phyloP scores from a whole-genome alignment of 176 grass and related monocot species.

The Raddia guianensis region DNA sequence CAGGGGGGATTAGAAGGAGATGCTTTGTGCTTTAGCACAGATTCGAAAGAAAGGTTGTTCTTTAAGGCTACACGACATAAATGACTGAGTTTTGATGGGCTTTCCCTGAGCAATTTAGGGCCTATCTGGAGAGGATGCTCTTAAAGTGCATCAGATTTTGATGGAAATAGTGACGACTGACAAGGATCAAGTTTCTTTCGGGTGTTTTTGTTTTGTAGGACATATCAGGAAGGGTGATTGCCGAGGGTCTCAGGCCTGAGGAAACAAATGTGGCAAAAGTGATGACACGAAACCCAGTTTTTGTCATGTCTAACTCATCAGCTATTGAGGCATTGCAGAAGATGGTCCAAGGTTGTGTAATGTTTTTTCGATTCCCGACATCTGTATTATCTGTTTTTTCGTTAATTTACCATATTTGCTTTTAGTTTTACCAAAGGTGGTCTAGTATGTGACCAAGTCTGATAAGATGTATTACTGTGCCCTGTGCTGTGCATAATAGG shows the following conservation, averaged over 20 bases:
- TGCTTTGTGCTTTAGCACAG: background rate
- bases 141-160: background rate
- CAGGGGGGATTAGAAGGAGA: background rate
- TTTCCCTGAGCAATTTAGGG: background rate
- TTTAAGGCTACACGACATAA: background rate
- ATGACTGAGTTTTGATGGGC: background rate
- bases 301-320: constrained; percentile 59
- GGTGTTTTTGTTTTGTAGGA: constrained; percentile 47
- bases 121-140: too few species aligned
- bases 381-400: background rate
- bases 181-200: background rate
- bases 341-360: constrained; percentile 84
- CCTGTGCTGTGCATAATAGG: background rate
- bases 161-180: background rate
- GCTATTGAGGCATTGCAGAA: constrained; percentile 79
- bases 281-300: constrained; percentile 79
- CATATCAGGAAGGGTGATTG: constrained; percentile 61
- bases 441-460: background rate
- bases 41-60: background rate
- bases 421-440: background rate
- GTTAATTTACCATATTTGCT: background rate
- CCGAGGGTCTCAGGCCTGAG: constrained; percentile 63
- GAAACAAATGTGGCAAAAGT: constrained; percentile 49
- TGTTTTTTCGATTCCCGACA: background rate
- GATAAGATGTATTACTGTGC: background rate